Evolutionary conservation across 768 basidiomycete species (phyloP), one percentile per base, ranked within the genome.

Genomic region (Nidularia pulvinata): DNA sequence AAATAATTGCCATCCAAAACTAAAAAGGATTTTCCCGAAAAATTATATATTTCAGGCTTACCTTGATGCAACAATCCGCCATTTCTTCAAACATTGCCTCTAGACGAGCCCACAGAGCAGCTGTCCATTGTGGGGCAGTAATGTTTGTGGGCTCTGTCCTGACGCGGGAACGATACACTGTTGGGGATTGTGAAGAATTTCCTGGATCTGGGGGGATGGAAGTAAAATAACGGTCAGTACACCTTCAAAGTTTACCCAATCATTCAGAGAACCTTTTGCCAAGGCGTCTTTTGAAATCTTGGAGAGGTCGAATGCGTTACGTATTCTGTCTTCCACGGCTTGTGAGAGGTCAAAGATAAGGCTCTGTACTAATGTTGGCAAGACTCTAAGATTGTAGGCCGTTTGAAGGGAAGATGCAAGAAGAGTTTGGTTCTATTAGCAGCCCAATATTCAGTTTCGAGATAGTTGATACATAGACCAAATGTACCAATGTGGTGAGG

Each of bases 321-420:
- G 83, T 55, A 98, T 92, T 11, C 93, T 82, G 32, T 84, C 81
- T 59, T 93, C 90, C 3, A 97, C 89, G 0, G 89, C 86, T 47
- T 91, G 86, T 16, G 87, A 91, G 6, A 98, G 73, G 65, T 96
- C 93, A 5, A 72, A 70, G 14, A 97, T 73, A 2, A 98, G 81
- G 49, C 83, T 82, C 53, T 88, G 84, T 4, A 98, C 91, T 5
- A 98, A 81, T 25, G 84, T 80, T 0, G 96, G 91, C 9, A 99
- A 77, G 13, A 91, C 82, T 32, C 89, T 81, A 11, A 99, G 82
- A 65, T 98, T 99, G 69, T 93, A 91, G 4, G 96, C 95, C 1
- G 94, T 98, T 76, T 98, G 97, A 10, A 99, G 78, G 0, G 96
- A 93, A 1, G 93, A 95, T 0, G 95, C 93, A 1, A 99, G 80